Conservation (phyloP, 352 stramenopile genomes). For the Pythium pyrilobum region DNA sequence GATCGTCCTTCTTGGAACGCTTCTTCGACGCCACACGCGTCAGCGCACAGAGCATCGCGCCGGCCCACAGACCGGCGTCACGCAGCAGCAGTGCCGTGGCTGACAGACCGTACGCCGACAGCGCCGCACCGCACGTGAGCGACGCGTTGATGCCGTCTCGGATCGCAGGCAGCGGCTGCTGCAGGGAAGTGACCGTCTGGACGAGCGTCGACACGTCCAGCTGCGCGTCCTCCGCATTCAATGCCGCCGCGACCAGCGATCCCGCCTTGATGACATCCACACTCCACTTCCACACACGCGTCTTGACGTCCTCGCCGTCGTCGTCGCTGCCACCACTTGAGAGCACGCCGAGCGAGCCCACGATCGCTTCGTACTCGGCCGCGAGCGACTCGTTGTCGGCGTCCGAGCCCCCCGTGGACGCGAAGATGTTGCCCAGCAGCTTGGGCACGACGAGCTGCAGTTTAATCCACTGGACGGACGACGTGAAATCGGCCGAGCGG, state of each 20-base stretch:
- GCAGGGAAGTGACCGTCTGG: background rate
- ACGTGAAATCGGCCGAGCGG: constrained; percentile 41
- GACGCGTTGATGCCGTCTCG: constrained; percentile 8
- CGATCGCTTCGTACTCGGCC: constrained; percentile 23
- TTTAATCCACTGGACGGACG: constrained; percentile 59
- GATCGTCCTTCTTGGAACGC: constrained; percentile 65
- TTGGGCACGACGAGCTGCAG: constrained; percentile 47
- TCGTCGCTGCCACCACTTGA: background rate
- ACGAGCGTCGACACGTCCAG: background rate
- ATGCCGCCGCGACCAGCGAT: constrained; percentile 8
- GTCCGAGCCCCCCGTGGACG: background rate
- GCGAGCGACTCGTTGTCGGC: constrained; percentile 25
- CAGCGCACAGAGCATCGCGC: constrained; percentile 38
- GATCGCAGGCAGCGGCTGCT: constrained; percentile 12
- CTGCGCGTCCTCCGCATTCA: background rate
- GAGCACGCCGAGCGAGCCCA: constrained; percentile 12
- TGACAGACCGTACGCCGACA: constrained; percentile 53
- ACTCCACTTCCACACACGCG: constrained; percentile 60
- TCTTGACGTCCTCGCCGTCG: constrained; percentile 21
- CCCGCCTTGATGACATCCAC: constrained; percentile 12
- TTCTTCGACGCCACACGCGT: constrained; percentile 48
- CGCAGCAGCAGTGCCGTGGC: constrained; percentile 43
- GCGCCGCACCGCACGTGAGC: constrained; percentile 4
- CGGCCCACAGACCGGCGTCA: constrained; percentile 53
- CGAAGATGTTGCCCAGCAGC: constrained; percentile 34